Evolutionary conservation across 2,329 filamentous ascomycete genomes (phyloP), one percentile per base, ranked within the genome.

Genomic region (Esteya vermicola): DNA sequence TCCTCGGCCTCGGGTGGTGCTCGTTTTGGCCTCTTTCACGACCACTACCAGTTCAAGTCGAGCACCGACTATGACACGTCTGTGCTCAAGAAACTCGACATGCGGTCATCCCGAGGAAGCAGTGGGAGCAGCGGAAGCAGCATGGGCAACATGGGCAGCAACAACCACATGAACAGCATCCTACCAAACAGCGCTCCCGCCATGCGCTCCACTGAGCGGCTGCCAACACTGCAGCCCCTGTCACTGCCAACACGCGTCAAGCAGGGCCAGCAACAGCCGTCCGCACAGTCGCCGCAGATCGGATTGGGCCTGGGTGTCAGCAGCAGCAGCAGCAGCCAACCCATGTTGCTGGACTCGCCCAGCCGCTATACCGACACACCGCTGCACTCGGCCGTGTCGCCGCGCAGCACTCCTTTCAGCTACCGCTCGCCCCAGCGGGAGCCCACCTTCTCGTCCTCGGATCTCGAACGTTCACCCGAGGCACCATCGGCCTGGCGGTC

Each of bases 81-180:
- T 38, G 62, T 74, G 51, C 65, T 72, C 43, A 70, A 68, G 52
- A 75, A 70, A 54, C 58, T 76, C n/a, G 63, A 73, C 42, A 61
- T 64, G 1, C 54, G 62, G 28, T n/a, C n/a, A n/a, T n/a, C n/a
- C n/a, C n/a, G n/a, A n/a, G n/a, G n/a, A n/a, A n/a, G n/a, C n/a
- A n/a, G n/a, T n/a, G n/a, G n/a, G n/a, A n/a, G n/a, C n/a, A n/a
- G n/a, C n/a, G n/a, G n/a, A n/a, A n/a, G n/a, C n/a, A n/a, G n/a
- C n/a, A n/a, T n/a, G n/a, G n/a, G n/a, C n/a, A n/a, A n/a, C n/a
- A n/a, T n/a, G n/a, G n/a, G n/a, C n/a, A n/a, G n/a, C n/a, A n/a
- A n/a, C n/a, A n/a, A n/a, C n/a, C n/a, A n/a, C n/a, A n/a, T n/a
- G n/a, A n/a, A n/a, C n/a, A n/a, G n/a, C n/a, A n/a, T n/a, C n/a